A percentile compares a stretch with the other conserved stretches of the same genome.
Evolutionary conservation across 352 stramenopile genomes (phyloP).

Genomic region (Globisporangium barbulae): DNA sequence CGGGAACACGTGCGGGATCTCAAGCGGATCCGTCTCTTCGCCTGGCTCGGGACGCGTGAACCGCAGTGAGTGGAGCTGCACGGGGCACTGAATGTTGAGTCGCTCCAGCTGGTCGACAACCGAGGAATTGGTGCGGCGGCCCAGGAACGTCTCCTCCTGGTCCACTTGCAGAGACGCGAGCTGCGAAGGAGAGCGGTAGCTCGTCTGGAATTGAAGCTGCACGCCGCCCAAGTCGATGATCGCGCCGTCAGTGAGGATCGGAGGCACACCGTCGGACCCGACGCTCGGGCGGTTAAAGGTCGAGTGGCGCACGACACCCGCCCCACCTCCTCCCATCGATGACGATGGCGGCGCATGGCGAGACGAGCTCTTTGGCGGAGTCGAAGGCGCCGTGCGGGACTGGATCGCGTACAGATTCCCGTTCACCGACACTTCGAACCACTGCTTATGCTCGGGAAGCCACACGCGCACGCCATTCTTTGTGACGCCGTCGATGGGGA

Average conservation of each 20-base stretch:
- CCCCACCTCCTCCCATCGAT: conserved; percentile 1
- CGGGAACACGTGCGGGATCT: conserved; percentile 73
- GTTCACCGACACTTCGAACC: conserved; percentile 83
- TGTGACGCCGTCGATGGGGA: conserved; percentile 71
- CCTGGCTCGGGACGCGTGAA: conserved; percentile 39
- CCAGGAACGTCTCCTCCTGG: conserved; percentile 18
- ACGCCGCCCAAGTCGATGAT: conserved; percentile 79
- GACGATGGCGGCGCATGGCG: conserved; percentile 12
- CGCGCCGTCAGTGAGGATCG: conserved; percentile 61
- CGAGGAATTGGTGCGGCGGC: conserved; percentile 29
- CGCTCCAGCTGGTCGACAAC: conserved; percentile 62
- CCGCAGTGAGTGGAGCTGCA: conserved; percentile 65
- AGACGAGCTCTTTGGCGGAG: conserved; percentile 9
- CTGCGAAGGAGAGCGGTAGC: conserved; percentile 13
- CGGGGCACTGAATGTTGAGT: conserved; percentile 73
- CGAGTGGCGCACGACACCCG: conserved; percentile 39
- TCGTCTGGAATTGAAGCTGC: conserved; percentile 71
- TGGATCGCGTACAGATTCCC: conserved; percentile 71
- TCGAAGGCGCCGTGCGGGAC: conserved; percentile 25
- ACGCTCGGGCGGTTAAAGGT: conserved; percentile 63
- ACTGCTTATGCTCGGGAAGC: conserved; percentile 66
- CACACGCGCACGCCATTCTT: conserved; percentile 80
- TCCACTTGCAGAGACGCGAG: conserved; percentile 15
- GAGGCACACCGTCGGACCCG: conserved; percentile 28
- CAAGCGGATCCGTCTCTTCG: conserved; percentile 46